Conservation (phyloP, 306 rosid genomes). For the Rubus parviflorus region DNA sequence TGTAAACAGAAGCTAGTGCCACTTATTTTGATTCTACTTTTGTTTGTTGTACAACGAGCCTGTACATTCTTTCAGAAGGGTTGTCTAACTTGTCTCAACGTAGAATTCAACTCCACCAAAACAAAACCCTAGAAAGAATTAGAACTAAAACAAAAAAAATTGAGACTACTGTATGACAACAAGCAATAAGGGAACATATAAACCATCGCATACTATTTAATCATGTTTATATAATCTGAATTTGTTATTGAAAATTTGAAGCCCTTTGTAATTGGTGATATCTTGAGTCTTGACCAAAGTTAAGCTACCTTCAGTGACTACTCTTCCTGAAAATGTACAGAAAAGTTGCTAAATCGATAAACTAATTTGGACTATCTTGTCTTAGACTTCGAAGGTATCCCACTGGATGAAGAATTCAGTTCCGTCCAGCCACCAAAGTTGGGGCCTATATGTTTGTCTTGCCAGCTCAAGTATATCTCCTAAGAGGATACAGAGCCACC, state of each 20-base stretch:
- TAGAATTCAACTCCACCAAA: neutral
- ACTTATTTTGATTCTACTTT: neutral
- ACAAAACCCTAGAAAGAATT: neutral
- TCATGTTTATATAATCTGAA: neutral
- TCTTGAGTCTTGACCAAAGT: neutral
- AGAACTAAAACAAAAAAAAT: neutral
- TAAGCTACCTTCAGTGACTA: neutral
- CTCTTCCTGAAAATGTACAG: neutral
- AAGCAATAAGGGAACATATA: neutral
- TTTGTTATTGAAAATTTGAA: neutral
- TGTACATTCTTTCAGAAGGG: neutral
- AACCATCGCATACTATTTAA: too few species aligned
- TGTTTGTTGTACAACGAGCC: neutral
- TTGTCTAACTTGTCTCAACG: too few species aligned
- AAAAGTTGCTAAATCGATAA: neutral
- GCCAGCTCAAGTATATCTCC: neutral
- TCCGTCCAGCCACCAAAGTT: neutral
- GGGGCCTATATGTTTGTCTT: neutral
- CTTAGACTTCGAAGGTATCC: neutral
- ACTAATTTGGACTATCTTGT: neutral
- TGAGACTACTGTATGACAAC: neutral
- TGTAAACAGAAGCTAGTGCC: neutral
- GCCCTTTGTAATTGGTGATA: neutral
- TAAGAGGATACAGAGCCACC: neutral
- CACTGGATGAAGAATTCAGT: neutral